These are phyloP conservation scores for Emericellopsis cladophorae DNA, from an alignment of 2,329 filamentous ascomycete genomes.

Conservation along the genomic window DNA sequence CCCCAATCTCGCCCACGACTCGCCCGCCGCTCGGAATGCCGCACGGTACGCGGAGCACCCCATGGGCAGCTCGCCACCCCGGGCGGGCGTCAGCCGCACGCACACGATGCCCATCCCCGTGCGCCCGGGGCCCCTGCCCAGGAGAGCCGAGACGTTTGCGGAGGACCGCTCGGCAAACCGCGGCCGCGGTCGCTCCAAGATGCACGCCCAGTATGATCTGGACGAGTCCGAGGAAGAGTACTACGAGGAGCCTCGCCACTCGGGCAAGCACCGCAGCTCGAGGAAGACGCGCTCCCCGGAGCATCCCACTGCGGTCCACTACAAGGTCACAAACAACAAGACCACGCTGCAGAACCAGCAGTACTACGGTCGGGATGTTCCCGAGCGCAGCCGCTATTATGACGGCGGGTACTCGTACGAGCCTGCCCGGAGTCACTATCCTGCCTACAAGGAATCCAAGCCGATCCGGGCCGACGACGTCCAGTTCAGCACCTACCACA, in stretches of 20 bases:
- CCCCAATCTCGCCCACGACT: conserved; percentile 12
- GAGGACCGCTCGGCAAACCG: conserved; percentile 13
- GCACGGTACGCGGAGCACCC: conserved; percentile 11
- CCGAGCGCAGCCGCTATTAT: not conserved
- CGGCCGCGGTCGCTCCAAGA: conserved; percentile 22
- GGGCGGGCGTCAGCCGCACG: conserved; percentile 14
- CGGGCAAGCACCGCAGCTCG: conserved; percentile 21
- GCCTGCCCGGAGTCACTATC: conserved; percentile 15
- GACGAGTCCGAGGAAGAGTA: conserved; percentile 21
- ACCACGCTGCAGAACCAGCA: conserved; percentile 7
- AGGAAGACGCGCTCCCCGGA: conserved; percentile 22
- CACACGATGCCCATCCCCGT: conserved; percentile 17
- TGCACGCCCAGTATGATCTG: conserved; percentile 21
- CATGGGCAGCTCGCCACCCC: conserved; percentile 18
- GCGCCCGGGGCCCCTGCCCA: conserved; percentile 14
- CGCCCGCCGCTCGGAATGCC: conserved; percentile 9
- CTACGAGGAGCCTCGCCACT: conserved; percentile 9
- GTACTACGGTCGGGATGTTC: too few relatives aligned
- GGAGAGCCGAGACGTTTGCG: conserved; percentile 20
- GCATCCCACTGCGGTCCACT: conserved; percentile 11
- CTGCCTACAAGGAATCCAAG: conserved; percentile 13
- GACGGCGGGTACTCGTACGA: not conserved
- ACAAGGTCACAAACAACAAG: conserved; percentile 15
- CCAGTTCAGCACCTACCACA: conserved; percentile 13
- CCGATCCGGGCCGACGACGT: conserved; percentile 15